Evolutionary conservation across 768 basidiomycete species (phyloP), one percentile per base, ranked within the genome.

Genomic region (Inosperma sp.): DNA sequence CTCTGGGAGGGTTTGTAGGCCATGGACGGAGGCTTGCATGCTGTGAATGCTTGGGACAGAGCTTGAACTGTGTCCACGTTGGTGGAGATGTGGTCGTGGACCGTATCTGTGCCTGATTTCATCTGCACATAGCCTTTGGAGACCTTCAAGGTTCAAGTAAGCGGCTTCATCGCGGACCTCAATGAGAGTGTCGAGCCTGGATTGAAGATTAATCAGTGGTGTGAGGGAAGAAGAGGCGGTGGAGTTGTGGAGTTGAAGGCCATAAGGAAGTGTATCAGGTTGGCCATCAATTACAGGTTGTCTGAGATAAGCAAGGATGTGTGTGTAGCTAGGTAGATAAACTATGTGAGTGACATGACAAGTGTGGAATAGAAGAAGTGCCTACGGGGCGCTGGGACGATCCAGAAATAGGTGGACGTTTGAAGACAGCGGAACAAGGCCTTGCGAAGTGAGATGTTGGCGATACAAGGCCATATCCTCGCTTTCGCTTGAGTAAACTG

Each of bases 121-220:
- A 14, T 82, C 80, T 7, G 68, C 66, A 60, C 89, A 91, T 2
- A 93, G 74, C 54, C 72, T 75, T 53, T 79, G 72, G 14, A 93
- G 74, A 37, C 76, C 77, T 0, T 76, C 75, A 46, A 92, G 80
- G 22, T 79, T 81, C n/a, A 92, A 79, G 60, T 82, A 89, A 34
- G 72, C 71, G 2, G 89, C 85, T 62, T 93, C 89, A 56, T 92
- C 88, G 9, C 88, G 80, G 19, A 91, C 78, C 53, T 88, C 85
- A 36, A 88, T 74, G 19, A 92, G 75, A 1, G 69, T 71, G 47
- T 89, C 88, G 16, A 89, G 69, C 8, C 49, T 53, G 25, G 48
- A 50, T 41, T 42, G 48, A 49, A 48, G 57, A 9, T 30, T n/a
- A 16, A 16, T 46, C 31, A 22, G 31, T 55, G 4, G 49, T 47